Base-by-base conservation (phyloP, 331 rosid genomes). In the Spiraea crenata region DNA sequence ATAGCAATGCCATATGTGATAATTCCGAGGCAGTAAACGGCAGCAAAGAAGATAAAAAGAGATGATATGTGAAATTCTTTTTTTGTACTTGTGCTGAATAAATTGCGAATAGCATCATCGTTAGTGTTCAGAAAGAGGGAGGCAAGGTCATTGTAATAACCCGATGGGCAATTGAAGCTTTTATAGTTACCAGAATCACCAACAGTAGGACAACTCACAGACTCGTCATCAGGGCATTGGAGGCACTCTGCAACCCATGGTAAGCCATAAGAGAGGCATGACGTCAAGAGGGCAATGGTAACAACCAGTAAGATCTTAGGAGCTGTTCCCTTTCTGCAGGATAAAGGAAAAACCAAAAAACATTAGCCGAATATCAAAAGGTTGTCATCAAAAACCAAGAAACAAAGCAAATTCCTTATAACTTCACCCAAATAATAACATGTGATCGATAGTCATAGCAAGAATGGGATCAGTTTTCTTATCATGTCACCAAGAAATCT, bases 91-190 rank as follows among this genome's bases (percentile, higher is more conserved):
- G 96, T 78, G 76, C 90, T 87, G 72, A 90, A 82, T 55, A 93
- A 87, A 80, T 84, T 89, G 9, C 99, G 96, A 71, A 93, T 93
- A 37, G 95, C 99, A 72, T 93, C 96, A 56, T 93, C 99, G 4
- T 91, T 93, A 41, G 99, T 93, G 83, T 83, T 93, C 35, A 87
- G 77, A 74, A 91, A 93, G 51, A 93, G 96, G 37, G 99, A 93
- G 60, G 99, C 99, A 19, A 93, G 92, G 75, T 91, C 99, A 63
- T 91, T 93, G 83, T 93, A 93, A 77, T 84, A 65, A 56, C 89
- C 95, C 7, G 89, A 52, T 56, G 92, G 88, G 74, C 99, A 93
- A 46, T 89, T 96, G 76, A 91, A 93, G 70, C 67, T 82, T 82
- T 85, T 84, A 75, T 87, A 91, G 82, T 91, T 91, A 73, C 97